Percentiles rank a stretch among this genome's conserved stretches.
Evolutionary conservation across 2,329 filamentous ascomycete genomes (phyloP).

Genomic region (Cryphonectria japonica): DNA sequence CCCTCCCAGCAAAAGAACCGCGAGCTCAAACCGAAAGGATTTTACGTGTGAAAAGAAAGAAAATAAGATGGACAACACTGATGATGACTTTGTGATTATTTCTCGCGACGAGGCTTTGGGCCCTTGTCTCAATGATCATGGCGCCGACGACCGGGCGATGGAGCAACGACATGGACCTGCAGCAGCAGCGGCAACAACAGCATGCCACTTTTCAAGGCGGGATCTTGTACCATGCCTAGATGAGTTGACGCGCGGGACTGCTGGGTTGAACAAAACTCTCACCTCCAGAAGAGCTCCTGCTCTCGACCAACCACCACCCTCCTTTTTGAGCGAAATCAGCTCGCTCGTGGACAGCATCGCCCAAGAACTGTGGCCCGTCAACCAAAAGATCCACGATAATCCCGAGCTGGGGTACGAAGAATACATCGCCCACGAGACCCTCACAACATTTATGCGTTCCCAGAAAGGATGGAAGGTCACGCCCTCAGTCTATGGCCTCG

Average conservation of each 20-base stretch:
- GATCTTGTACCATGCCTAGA: not conserved
- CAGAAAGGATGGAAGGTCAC: conserved; percentile 54
- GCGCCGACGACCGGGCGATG: not conserved
- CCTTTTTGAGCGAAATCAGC: conserved; percentile 42
- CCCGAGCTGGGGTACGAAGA: conserved; percentile 54
- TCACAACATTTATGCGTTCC: conserved; percentile 51
- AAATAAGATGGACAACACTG: not conserved
- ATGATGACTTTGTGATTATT: not conserved
- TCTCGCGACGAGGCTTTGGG: not conserved
- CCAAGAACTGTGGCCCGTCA: conserved; percentile 47
- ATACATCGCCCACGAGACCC: conserved; percentile 51
- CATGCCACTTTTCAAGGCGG: not conserved
- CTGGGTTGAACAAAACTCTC: not conserved
- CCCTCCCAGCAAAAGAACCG: not conserved
- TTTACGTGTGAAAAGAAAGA: not conserved
- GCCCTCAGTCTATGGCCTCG: conserved; percentile 53
- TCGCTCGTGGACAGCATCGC: conserved; percentile 44
- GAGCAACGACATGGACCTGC: not conserved
- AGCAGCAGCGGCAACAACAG: not conserved
- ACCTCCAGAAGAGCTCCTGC: not conserved
- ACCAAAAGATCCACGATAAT: conserved; percentile 55
- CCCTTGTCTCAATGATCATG: not conserved
- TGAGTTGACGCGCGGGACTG: not conserved
- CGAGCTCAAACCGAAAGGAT: not conserved
- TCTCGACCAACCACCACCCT: not conserved